Base-by-base conservation (phyloP, 352 stramenopile genomes). In the Globisporangium polare region DNA sequence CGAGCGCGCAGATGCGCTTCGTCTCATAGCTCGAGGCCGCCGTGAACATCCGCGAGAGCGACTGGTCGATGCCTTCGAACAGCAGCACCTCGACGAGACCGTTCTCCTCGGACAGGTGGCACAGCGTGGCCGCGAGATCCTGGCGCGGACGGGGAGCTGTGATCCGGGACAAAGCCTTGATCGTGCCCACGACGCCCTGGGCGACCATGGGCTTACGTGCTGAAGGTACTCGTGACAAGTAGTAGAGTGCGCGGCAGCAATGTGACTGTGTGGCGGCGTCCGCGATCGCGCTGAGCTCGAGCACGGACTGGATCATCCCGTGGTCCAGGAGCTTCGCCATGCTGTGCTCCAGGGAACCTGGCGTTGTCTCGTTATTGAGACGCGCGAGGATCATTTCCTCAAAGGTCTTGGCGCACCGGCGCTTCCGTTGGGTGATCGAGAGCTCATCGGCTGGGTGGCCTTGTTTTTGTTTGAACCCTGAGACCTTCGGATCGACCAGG, bases 321-420 rank as follows among this genome's bases (percentile, higher is more conserved):
- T 90, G 76, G 6, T 80, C 72, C 2, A 93, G 63, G 9, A 91
- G 53, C 50, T 69, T 71, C 18, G 62, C 47, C 20, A 91, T 54
- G 54, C 45, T 67, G 29, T 64, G 39, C 7, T 68, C 60, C 0
- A 47, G 55, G 3, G 45, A n/a, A 9, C 4, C 41, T 1, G 7
- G 17, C 18, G 29, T 26, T n/a, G 35, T 31, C 20, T 65, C 50
- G 15, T 62, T 62, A 12, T 60, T 63, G 31, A 87, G 41, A 7
- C 79, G 78, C 13, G 67, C 70, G 20, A 69, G 60, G 43, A 93
- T 85, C 80, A 93, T 91, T 20, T 88, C 73, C 58, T 89, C 81
- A 58, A 93, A 93, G 0, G 83, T 91, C 27, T 83, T 82, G 8
- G 83, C 83, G 33, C 83, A 93, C 7, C 80, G 74, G 1, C 83